Base-by-base conservation (phyloP, 1,284 basidiomycete species). In the Ceratobasidium sp. region DNA sequence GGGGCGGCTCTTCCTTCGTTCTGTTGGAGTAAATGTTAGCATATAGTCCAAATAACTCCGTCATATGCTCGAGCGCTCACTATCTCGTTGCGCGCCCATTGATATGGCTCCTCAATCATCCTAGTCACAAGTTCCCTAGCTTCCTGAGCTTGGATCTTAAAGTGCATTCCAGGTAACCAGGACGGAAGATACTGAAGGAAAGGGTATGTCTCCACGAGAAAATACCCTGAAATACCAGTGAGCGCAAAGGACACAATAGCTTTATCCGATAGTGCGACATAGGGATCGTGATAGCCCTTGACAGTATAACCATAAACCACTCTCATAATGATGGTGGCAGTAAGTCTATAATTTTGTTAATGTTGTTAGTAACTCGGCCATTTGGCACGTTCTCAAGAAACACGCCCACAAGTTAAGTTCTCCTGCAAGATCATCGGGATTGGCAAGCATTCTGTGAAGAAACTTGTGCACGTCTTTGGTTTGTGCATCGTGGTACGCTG, bases 121-220 rank as follows among this genome's bases (percentile, higher is more conserved):
- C 32, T 38, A 1, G 35, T 6, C 3, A 22, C 13, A 31, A 45
- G 49, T 13, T 40, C 12, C 13, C 34, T 29, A 17, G 35, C 38
- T n/a, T 50, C 29, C 20, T 52, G 15, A 7, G 22, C 31, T 17
- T 56, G 17, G 5, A 29, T 40, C 40, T 70, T 70, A 42, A 65
- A 70, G 4, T 40, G 17, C 54, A 67, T 67, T 8, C 69, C 62
- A 8, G 69, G 69, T 15, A 70, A 17, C 69, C 69, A 70, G 8
- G 47, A 38, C n/a, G 69, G 69, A 3, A 70, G 17, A 38, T 47
- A 47, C 10, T 27, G 22, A 22, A 70, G 4, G 22, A 64, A 32
- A 3, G 60, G 60, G 34, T 50, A 52, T 1, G 31, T 29, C 4
- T 52, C 47, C 52, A 54, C 52, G 25, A 54, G 6, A n/a, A 32